A percentile compares a stretch with the other conserved stretches of the same genome.
Evolutionary conservation across 2,329 filamentous ascomycete genomes (phyloP).

Genomic region (Conoideocrella luteorostrata): DNA sequence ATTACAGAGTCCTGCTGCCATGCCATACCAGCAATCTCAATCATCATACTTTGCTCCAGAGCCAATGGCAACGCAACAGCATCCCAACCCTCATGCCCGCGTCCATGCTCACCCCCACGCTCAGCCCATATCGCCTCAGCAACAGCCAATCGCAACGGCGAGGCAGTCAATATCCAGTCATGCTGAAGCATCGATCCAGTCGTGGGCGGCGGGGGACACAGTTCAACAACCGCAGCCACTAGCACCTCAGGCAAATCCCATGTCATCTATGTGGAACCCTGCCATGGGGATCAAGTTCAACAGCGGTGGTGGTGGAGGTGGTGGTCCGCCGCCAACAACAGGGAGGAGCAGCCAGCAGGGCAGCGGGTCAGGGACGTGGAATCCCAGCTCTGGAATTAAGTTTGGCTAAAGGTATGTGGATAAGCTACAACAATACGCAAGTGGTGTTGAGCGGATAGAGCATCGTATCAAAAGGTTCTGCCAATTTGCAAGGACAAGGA

Average conservation of each 20-base stretch:
- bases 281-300: conserved; percentile 78
- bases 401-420: conserved; percentile 48
- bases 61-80: conserved; percentile 4
- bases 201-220: conserved; percentile 50
- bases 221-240: conserved; percentile 50
- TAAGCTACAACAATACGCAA: too few relatives aligned
- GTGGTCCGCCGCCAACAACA: conserved; percentile 14
- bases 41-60: conserved; percentile 12
- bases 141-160: conserved; percentile 19
- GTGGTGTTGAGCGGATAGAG: too few relatives aligned
- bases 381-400: conserved; percentile 50
- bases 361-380: conserved; percentile 44
- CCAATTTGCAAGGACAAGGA: too few relatives aligned
- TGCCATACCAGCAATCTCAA: conserved; percentile 11
- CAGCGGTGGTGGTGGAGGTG: conserved; percentile 38
- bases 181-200: conserved; percentile 49
- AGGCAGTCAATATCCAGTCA: conserved; percentile 19
- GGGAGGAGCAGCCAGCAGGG: conserved; percentile 17
- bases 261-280: conserved; percentile 58
- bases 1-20: conserved; percentile 5
- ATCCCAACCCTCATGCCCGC: neutral
- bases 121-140: conserved; percentile 6
- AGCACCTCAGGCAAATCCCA: conserved; percentile 30
- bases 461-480: too few relatives aligned
- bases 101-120: too few relatives aligned